Percentiles rank a stretch among this genome's conserved stretches.
Conservation (phyloP, 768 basidiomycete species). For the Psilocybe subaeruginosa region DNA sequence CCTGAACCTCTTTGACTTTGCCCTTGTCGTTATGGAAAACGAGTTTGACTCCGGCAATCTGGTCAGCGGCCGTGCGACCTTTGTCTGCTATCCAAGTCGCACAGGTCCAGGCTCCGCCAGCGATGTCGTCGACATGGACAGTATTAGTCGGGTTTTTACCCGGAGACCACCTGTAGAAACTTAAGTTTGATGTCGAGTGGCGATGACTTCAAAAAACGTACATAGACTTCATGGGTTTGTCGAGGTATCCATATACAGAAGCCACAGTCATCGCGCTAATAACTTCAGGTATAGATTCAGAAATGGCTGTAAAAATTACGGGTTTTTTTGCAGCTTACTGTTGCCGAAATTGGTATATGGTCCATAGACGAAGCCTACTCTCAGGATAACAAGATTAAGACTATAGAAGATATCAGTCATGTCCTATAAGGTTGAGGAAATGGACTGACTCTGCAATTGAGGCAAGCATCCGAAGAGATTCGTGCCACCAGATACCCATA, state of each 20-base stretch:
- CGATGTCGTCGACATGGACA: slow-evolving; percentile 78
- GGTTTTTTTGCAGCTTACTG: slow-evolving; percentile 42
- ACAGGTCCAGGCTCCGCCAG: slow-evolving; percentile 75
- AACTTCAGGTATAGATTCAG: slow-evolving; percentile 41
- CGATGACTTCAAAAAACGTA: slow-evolving; percentile 34
- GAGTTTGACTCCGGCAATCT: slow-evolving; percentile 68
- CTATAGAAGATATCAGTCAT: slow-evolving; percentile 37
- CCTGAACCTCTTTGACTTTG: slow-evolving; percentile 65
- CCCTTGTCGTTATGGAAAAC: slow-evolving; percentile 72
- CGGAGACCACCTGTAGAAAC: slow-evolving; percentile 66
- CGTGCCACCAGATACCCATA: slow-evolving; percentile 88
- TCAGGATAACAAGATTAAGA: slow-evolving; percentile 79
- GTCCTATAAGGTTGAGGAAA: slow-evolving; percentile 5
- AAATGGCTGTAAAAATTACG: slow-evolving; percentile 3
- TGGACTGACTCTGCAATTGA: slow-evolving; percentile 67
- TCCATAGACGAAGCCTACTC: slow-evolving; percentile 78
- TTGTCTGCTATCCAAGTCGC: slow-evolving; percentile 73
- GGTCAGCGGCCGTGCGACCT: slow-evolving; percentile 67
- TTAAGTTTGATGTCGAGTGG: slow-evolving; percentile 15
- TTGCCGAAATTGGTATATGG: slow-evolving; percentile 77
- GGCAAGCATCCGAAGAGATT: slow-evolving; percentile 74
- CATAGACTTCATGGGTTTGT: slow-evolving; percentile 87
- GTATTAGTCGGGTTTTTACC: slow-evolving; percentile 78
- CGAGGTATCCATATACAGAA: slow-evolving; percentile 79
- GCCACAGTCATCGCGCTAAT: slow-evolving; percentile 74